A percentile compares a stretch with the other conserved stretches of the same genome.
These are phyloP conservation scores for Colletotrichum filicis DNA, from an alignment of 2,329 filamentous ascomycete genomes.

Conservation along the genomic window DNA sequence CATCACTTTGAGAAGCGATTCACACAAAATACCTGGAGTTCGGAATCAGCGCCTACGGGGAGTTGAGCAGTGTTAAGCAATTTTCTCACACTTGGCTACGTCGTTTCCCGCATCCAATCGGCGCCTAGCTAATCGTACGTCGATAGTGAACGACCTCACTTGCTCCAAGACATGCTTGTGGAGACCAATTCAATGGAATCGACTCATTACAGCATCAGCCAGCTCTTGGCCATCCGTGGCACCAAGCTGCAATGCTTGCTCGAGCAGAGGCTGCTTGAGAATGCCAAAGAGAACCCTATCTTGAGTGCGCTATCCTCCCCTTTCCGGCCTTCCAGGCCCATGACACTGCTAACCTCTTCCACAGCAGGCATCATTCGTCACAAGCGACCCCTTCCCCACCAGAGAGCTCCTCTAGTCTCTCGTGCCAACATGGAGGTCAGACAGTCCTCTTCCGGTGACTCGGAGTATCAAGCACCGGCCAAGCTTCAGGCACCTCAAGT, in stretches of 20 bases:
- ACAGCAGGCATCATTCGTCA: conserved; percentile 29
- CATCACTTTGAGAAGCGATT: not conserved
- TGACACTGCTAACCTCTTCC: not conserved
- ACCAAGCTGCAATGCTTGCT: conserved; percentile 7
- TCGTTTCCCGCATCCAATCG: not conserved
- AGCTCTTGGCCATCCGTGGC: conserved; percentile 30
- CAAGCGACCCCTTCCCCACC: conserved; percentile 3
- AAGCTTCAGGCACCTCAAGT: not conserved
- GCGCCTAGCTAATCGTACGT: not conserved
- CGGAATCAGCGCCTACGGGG: no score
- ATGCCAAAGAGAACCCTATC: conserved; percentile 7
- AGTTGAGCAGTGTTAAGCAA: not conserved
- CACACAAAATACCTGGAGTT: not conserved
- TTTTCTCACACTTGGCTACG: not conserved
- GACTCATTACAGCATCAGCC: conserved; percentile 14
- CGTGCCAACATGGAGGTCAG: conserved; percentile 19
- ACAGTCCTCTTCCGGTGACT: conserved; percentile 28
- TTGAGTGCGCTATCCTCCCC: not conserved
- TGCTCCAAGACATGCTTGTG: not conserved
- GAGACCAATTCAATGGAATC: conserved; percentile 13
- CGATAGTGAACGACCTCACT: not conserved
- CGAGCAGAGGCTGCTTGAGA: conserved; percentile 24
- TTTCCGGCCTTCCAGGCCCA: not conserved
- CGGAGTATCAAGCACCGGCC: not conserved
- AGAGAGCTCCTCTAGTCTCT: conserved; percentile 16